Evolutionary conservation across 768 basidiomycete genomes (phyloP).

Genomic region (Serendipita sp.): DNA sequence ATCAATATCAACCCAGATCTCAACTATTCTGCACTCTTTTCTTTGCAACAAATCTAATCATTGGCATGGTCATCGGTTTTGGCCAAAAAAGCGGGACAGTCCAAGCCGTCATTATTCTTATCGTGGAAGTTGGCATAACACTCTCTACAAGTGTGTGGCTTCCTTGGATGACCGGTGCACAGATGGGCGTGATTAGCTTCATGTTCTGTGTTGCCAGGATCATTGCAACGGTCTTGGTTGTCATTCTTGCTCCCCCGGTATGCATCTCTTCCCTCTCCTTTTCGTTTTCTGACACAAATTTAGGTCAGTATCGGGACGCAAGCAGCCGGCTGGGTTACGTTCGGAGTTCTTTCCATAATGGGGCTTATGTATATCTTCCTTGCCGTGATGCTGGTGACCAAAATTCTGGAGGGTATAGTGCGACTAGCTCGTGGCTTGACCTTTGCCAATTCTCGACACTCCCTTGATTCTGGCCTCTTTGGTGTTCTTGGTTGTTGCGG

Average conservation of each 20-base stretch:
- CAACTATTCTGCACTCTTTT: slow-evolving; percentile 75
- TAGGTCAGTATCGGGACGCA: slow-evolving; percentile 74
- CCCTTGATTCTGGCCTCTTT: slow-evolving; percentile 72
- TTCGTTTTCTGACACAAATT: slow-evolving; percentile 10
- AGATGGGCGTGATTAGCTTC: slow-evolving; percentile 94
- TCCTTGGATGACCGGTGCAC: slow-evolving; percentile 92
- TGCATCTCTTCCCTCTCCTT: slow-evolving; percentile 21
- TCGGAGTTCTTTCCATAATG: slow-evolving; percentile 75
- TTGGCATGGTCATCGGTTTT: slow-evolving; percentile 75
- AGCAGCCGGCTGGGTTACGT: slow-evolving; percentile 84
- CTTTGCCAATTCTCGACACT: slow-evolving; percentile 70
- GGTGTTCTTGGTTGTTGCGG: slow-evolving; percentile 65
- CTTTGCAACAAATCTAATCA: slow-evolving; percentile 66
- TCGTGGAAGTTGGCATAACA: slow-evolving; percentile 76
- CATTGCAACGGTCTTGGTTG: slow-evolving; percentile 74
- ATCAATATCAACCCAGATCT: slow-evolving; percentile 81
- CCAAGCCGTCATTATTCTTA: slow-evolving; percentile 78
- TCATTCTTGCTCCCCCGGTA: slow-evolving; percentile 81
- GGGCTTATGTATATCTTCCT: slow-evolving; percentile 75
- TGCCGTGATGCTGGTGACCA: slow-evolving; percentile 64
- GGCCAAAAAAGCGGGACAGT: slow-evolving; percentile 83
- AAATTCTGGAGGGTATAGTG: slow-evolving; percentile 67
- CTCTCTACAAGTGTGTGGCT: slow-evolving; percentile 87
- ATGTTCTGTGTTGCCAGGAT: slow-evolving; percentile 84
- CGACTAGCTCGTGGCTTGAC: slow-evolving; percentile 62